Base-by-base conservation (phyloP, 371 early-diverging fungal genomes). In the Mucor saturninus region DNA sequence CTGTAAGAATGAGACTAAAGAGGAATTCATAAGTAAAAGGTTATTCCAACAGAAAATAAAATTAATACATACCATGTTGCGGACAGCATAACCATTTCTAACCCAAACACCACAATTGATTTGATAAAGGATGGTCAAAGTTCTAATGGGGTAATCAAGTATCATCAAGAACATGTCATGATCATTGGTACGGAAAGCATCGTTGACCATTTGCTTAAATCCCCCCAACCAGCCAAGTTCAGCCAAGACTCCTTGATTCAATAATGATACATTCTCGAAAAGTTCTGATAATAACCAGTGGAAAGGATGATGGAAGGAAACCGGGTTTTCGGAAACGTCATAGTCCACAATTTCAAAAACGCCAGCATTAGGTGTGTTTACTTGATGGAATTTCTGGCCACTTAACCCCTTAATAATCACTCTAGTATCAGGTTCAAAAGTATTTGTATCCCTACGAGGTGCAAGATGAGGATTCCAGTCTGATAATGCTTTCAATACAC, bases 101-200 rank as follows among this genome's bases (percentile, higher is more conserved):
- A 98, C 95, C 98, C 98, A 98, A 48, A 96, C 79, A 32, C 91
- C 91, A 5, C 93, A 91, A 11, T 89, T 89, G 59, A 97, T 93
- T 75, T 98, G 98, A 11, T 94, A 88, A 66, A 95, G 83, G 29
- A 94, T 71, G 5, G 88, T 91, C 42, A 78, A 55, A 4, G 74
- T 69, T 64, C 95, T 84, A 26, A 97, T 75, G 0, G 95, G 93
- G 61, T 91, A 91, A 59, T 96, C 97, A 38, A 95, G 73, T 11
- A 73, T 64, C n/a, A 67, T 57, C 60, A 81, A 59, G 39, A 77
- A 71, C 21, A 63, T 72, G 21, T 67, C 73, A 15, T 60, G 54
- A 0, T 46, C 48, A 1, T 62, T 42, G n/a, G 62, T 31, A 9
- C 61, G 45, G 9, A 64, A 61, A n/a, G 70, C 66, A 15, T 62